Percentiles rank a stretch among this genome's conserved stretches.
Conservation (phyloP, 257 asterid genomes). For the Eustoma russellianum region DNA sequence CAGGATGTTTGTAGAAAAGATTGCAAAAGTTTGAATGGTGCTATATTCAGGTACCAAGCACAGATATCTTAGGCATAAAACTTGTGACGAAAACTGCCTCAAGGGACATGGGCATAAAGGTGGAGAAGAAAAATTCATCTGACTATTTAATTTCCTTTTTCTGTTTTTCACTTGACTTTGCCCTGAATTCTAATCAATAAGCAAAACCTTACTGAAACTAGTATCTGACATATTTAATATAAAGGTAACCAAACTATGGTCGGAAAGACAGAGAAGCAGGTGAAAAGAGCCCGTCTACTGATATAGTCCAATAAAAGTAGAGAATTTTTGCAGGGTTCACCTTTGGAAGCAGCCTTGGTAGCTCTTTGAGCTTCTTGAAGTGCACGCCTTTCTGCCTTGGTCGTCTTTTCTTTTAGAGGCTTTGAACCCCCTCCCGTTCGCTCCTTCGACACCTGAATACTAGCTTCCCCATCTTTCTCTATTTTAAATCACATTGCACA, state of each 20-base stretch:
- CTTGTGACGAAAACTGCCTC: no score
- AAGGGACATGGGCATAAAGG: no score
- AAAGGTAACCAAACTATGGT: no score
- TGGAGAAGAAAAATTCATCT: no score
- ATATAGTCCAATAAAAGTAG: constrained; percentile 6
- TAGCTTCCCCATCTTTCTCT: constrained; percentile 43
- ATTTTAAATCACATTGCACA: constrained; percentile 8
- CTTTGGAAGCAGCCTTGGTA: constrained; percentile 78
- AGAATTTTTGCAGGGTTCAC: constrained; percentile 17
- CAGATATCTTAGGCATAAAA: no score
- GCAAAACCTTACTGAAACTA: not conserved
- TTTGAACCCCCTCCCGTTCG: constrained; percentile 26
- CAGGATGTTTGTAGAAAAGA: no score
- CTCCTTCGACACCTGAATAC: constrained; percentile 40
- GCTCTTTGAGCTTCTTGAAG: constrained; percentile 93
- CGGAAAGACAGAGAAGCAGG: not conserved
- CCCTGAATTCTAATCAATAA: no score
- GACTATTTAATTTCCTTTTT: no score
- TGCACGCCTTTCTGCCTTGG: constrained; percentile 95
- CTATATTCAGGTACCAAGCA: no score
- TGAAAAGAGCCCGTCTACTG: not conserved
- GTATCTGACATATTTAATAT: not conserved
- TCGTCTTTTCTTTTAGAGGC: constrained; percentile 66
- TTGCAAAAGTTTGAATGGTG: no score
- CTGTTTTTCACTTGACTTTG: no score